A percentile compares a stretch with the other conserved stretches of the same genome.
Evolutionary conservation across 495 filamentous ascomycete genomes (phyloP).

Genomic region (Trichocladium uniseriatum): DNA sequence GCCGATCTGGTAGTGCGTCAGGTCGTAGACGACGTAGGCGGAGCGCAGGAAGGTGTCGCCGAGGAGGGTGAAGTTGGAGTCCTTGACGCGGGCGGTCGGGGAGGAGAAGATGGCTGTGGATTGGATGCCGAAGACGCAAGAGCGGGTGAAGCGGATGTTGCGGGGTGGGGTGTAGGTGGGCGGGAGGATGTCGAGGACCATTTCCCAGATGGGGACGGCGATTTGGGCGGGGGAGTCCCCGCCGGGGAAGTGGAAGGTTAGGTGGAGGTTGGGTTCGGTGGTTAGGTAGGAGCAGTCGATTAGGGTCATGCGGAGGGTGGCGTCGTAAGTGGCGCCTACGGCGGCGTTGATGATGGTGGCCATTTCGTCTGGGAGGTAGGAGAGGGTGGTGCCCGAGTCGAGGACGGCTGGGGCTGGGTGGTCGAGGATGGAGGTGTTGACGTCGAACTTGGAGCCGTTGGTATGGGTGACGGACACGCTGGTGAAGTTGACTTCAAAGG

Average conservation of each 20-base stretch:
- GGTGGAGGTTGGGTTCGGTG: conserved; percentile 49
- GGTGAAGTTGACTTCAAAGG: conserved; percentile 34
- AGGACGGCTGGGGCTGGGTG: conserved; percentile 52
- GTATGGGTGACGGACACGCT: conserved; percentile 24
- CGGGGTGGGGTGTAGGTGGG: conserved; percentile 13
- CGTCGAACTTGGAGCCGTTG: conserved; percentile 25
- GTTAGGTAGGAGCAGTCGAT: conserved; percentile 41
- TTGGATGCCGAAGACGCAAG: conserved; percentile 26
- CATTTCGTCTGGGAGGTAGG: conserved; percentile 65
- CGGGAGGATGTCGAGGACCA: conserved; percentile 53
- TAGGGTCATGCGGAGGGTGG: conserved; percentile 34
- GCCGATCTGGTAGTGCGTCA: conserved; percentile 73
- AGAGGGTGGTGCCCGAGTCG: conserved; percentile 76
- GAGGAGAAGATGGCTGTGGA: conserved; percentile 20
- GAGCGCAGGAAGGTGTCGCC: conserved; percentile 90
- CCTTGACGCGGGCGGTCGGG: not conserved
- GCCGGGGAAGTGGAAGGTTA: conserved; percentile 51
- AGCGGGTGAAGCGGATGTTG: not conserved
- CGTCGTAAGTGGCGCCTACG: conserved; percentile 45
- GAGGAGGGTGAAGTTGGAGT: conserved; percentile 31
- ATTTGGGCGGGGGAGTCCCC: conserved; percentile 48
- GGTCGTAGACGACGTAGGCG: conserved; percentile 90
- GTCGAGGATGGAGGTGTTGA: conserved; percentile 33
- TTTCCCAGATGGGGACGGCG: conserved; percentile 59
- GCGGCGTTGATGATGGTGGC: conserved; percentile 46